phyloP scores from a whole-genome alignment of 305 asterid genomes.

The Solanum hybrid region DNA sequence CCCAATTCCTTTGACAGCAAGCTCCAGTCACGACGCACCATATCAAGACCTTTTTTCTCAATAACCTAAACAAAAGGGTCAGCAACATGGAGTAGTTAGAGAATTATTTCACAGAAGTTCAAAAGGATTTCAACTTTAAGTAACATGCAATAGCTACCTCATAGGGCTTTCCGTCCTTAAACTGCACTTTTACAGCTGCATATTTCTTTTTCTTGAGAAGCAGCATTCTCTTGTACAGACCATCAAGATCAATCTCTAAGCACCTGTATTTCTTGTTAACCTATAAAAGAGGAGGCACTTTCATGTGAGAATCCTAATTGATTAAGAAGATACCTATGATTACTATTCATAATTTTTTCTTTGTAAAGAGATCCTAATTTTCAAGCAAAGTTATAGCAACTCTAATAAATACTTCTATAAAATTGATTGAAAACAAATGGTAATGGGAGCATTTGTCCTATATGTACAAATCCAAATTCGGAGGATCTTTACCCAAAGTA shows the following conservation, averaged over 20 bases:
- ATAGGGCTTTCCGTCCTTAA: constrained; percentile 58
- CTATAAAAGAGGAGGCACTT: constrained; percentile 29
- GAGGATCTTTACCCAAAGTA: background rate
- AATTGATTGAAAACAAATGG: background rate
- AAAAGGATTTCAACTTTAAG: constrained; percentile 3
- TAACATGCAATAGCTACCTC: constrained; percentile 45
- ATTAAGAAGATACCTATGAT: background rate
- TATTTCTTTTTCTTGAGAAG: constrained; percentile 97
- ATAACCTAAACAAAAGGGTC: constrained; percentile 43
- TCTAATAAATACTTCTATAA: background rate
- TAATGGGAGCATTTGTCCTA: background rate
- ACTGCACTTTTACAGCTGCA: constrained; percentile 90
- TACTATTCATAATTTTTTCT: background rate
- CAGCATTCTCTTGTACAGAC: constrained; percentile 92
- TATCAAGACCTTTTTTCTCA: constrained; percentile 97
- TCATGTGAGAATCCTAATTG: background rate
- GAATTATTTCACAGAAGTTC: constrained; percentile 12
- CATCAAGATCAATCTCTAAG: constrained; percentile 98
- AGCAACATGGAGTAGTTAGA: background rate
- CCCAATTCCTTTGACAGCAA: constrained; percentile 87
- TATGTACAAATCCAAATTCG: background rate
- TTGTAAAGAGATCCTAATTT: background rate
- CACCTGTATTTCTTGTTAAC: constrained; percentile 94
- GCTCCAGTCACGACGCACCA: constrained; percentile 99
- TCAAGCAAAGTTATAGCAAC: background rate